Conservation (phyloP, 2,329 filamentous ascomycete species). For the Xylariaceae sp. region DNA sequence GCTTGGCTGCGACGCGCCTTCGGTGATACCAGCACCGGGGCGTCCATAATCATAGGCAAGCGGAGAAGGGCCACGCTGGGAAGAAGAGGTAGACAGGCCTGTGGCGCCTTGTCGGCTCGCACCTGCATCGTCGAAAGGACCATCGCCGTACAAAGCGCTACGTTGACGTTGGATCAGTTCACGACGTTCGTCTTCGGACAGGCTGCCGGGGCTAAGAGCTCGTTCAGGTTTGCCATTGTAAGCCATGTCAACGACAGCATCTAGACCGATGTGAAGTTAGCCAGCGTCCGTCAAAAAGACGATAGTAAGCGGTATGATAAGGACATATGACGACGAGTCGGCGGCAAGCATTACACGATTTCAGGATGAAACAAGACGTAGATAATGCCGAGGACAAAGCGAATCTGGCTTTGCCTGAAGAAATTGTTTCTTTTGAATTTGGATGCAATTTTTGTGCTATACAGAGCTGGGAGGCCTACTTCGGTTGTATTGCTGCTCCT, state of each 20-base stretch:
- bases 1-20: constrained; percentile 42
- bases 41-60: constrained; percentile 64
- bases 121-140: constrained; percentile 62
- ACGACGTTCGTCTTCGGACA: constrained; percentile 94
- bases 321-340: constrained; percentile 22
- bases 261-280: constrained; percentile 41
- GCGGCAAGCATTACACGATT: constrained; percentile 27
- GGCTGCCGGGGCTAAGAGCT: constrained; percentile 72
- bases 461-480: constrained; percentile 82
- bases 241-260: constrained; percentile 45
- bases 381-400: constrained; percentile 24
- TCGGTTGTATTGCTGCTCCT: constrained; percentile 99
- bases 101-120: constrained; percentile 60
- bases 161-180: constrained; percentile 95
- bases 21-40: constrained; percentile 32
- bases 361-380: constrained; percentile 29
- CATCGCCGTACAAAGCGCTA: constrained; percentile 84
- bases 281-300: constrained; percentile 24
- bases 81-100: constrained; percentile 56
- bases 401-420: constrained; percentile 28
- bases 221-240: constrained; percentile 71
- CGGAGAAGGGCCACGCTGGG: constrained; percentile 71
- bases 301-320: constrained; percentile 20
- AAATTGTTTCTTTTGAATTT: constrained; percentile 36
- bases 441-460: constrained; percentile 52